Evolutionary conservation across 1,284 basidiomycete genomes (phyloP).

Genomic region (Neolentinus lepideus): DNA sequence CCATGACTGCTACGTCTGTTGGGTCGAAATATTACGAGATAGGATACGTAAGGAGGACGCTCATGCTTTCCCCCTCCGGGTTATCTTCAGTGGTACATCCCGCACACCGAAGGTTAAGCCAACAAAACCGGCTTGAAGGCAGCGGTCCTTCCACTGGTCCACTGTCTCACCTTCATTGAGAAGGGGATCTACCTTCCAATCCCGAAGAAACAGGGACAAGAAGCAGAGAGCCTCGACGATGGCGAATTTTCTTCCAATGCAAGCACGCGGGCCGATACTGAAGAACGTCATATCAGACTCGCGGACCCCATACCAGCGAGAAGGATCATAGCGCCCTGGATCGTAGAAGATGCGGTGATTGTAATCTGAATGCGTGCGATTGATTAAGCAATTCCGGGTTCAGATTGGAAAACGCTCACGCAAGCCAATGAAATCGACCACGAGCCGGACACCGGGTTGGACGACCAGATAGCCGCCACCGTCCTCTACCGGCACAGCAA

Average conservation of each 20-base stretch:
- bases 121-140: neutral
- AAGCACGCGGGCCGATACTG: conserved; percentile 39
- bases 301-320: conserved; percentile 29
- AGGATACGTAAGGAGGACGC: no score
- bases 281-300: conserved; percentile 25
- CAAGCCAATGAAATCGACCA: conserved; percentile 44
- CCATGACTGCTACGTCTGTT: no score
- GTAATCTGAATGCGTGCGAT: conserved; percentile 17
- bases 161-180: neutral
- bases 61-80: neutral
- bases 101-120: neutral
- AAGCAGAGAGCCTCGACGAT: conserved; percentile 43
- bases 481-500: neutral
- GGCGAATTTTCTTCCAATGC: conserved; percentile 46
- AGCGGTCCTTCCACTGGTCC: neutral
- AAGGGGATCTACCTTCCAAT: conserved; percentile 36
- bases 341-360: conserved; percentile 31
- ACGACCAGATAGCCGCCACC: conserved; percentile 7
- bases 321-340: conserved; percentile 29
- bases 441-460: conserved; percentile 19
- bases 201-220: conserved; percentile 41
- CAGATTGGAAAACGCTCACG: conserved; percentile 28
- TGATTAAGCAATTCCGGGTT: neutral
- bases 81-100: neutral
- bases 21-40: no score